These are phyloP conservation scores for Kwoniella bestiolae DNA, from an alignment of 768 basidiomycete genomes.

Conservation along the genomic window DNA sequence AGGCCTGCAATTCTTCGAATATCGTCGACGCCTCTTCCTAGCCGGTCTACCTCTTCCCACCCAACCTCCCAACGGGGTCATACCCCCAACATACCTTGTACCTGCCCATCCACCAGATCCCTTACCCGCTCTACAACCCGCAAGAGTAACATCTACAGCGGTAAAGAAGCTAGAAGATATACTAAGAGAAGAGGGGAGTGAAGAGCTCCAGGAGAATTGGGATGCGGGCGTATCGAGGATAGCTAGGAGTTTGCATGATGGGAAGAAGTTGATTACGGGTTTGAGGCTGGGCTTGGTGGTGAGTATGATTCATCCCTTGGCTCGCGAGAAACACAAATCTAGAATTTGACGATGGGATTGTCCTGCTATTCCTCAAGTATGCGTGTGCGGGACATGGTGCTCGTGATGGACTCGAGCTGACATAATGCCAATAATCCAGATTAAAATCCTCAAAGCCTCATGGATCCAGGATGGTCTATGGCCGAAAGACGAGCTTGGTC, in stretches of 20 bases:
- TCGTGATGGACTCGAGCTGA: too few relatives aligned
- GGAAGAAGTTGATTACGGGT: conserved; percentile 34
- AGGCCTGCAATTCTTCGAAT: conserved; percentile 52
- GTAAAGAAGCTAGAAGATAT: conserved; percentile 39
- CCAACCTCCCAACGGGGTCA: neutral
- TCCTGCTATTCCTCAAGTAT: too few relatives aligned
- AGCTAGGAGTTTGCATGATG: conserved; percentile 22
- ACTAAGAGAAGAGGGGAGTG: conserved; percentile 27
- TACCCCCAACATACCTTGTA: conserved; percentile 30
- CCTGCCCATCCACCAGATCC: conserved; percentile 25
- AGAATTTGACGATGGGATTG: too few relatives aligned
- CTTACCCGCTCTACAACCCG: conserved; percentile 4
- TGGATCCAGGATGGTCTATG: conserved; percentile 52
- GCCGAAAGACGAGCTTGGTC: conserved; percentile 38
- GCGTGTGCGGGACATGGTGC: too few relatives aligned
- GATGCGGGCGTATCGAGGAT: conserved; percentile 31
- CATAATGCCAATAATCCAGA: too few relatives aligned
- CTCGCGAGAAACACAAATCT: too few relatives aligned
- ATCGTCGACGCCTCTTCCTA: conserved; percentile 43
- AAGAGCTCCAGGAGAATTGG: conserved; percentile 43
- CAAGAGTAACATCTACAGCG: conserved; percentile 10
- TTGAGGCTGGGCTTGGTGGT: conserved; percentile 47
- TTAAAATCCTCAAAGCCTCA: conserved; percentile 36
- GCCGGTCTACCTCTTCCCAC: conserved; percentile 23
- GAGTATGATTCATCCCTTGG: too few relatives aligned